Evolutionary conservation across 768 basidiomycete species (phyloP).

Genomic region (Amanita pseudoporphyria): DNA sequence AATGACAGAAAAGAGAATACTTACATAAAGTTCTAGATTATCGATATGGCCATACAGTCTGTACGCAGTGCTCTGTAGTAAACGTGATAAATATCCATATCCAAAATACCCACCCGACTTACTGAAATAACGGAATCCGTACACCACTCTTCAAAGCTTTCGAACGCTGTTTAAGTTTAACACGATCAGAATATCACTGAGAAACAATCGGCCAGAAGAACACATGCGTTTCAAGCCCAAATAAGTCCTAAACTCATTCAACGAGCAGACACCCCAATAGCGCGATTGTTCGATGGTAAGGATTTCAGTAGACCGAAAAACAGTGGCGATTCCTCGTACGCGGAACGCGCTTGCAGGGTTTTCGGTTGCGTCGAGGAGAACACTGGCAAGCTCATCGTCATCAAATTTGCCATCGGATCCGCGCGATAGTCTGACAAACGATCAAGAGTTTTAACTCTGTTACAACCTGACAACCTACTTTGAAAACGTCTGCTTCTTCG

Average conservation of each 20-base stretch:
- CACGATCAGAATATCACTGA: neutral
- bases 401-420: conserved; percentile 37
- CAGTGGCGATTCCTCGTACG: conserved; percentile 36
- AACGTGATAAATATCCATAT: neutral
- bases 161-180: conserved; percentile 21
- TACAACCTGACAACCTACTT: conserved; percentile 18
- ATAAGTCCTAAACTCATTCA: conserved; percentile 48
- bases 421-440: conserved; percentile 30
- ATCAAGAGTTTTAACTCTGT: no score
- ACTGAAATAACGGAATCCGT: conserved; percentile 35
- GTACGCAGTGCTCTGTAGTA: conserved; percentile 17
- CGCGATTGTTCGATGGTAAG: conserved; percentile 46
- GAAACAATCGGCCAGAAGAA: neutral
- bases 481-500: conserved; percentile 35
- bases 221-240: conserved; percentile 33
- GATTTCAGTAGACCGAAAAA: conserved; percentile 43
- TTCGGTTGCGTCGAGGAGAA: conserved; percentile 37
- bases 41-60: conserved; percentile 24
- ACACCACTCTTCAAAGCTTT: conserved; percentile 48
- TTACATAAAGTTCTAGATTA: conserved; percentile 25
- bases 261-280: conserved; percentile 44
- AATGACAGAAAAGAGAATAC: neutral
- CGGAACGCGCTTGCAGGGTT: conserved; percentile 36
- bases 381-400: conserved; percentile 39
- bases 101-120: conserved; percentile 4